Evolutionary conservation across 176 grass and related monocot species (phyloP), one percentile per base, ranked within the genome.

Genomic region (Oryza glumipatula): DNA sequence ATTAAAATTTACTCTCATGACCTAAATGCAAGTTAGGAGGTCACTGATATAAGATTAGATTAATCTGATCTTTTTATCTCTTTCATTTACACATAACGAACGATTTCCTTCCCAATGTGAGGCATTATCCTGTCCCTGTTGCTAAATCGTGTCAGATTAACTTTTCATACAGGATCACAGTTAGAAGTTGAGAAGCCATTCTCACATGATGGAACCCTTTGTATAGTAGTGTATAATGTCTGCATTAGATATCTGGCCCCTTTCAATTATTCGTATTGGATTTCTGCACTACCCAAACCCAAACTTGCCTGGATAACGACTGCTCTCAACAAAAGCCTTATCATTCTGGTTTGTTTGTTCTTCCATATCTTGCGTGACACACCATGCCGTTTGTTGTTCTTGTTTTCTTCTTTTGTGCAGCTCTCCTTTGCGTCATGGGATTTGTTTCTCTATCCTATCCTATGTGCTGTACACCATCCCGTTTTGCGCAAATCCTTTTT

Each of bases 131-230:
- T 11, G 56, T 60, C 56, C 6, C 70, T 21, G 15, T 4, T 30
- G 15, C 30, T 54, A 73, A 65, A 33, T 38, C 78, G 6, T 38
- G 7, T 75, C 76, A 64, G 36, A 49, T 56, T 5, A 14, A 58
- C 35, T 35, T 19, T 49, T 38, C 43, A 26, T 67, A 88, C 13
- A 68, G 13, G 9, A 75, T 61, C 76, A 46, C 76, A 6, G 49
- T 64, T 74, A 75, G 71, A 26, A 63, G 82, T 80, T 70, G 76
- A 28, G 48, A 84, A 30, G 48, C 82, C 74, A 48, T 38, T 68
- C 80, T 80, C 63, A 48, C 52, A 60, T 74, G 60, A 35, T 78
- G 19, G 69, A 77, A 24, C 52, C 56, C 7, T 52, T n/a, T 38
- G 38, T 36, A 24, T 16, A 58, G 17, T n/a, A 9, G 16, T 10